Conservation (phyloP, 768 basidiomycete species). For the Pulveroboletus sp. region DNA sequence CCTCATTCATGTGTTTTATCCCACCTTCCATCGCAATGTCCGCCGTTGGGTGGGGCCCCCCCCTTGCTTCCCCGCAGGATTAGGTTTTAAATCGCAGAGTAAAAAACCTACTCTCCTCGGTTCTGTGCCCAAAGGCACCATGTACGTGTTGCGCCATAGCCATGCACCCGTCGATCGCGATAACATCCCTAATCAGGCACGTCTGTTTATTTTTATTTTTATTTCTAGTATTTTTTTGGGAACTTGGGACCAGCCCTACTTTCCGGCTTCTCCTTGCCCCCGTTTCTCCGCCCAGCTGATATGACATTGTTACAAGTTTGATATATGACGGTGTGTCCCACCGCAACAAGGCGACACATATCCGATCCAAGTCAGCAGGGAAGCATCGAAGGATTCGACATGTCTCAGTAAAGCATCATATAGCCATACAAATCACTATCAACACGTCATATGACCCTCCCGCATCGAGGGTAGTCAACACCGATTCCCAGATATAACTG, state of each 20-base stretch:
- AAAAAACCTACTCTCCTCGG: conserved; percentile 26
- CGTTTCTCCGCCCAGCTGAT: conserved; percentile 9
- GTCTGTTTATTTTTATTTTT: conserved; percentile 5
- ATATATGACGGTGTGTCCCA: conserved; percentile 3
- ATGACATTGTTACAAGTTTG: conserved; percentile 11
- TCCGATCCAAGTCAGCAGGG: background rate
- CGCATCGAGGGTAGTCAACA: conserved; percentile 3
- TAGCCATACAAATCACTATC: conserved; percentile 8
- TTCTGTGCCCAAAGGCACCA: conserved; percentile 56
- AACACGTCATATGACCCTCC: conserved; percentile 3
- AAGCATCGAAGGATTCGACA: background rate
- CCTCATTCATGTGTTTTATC: conserved; percentile 8
- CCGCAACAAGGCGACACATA: background rate
- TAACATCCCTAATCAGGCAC: conserved; percentile 26
- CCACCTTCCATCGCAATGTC: conserved; percentile 8
- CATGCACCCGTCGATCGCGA: conserved; percentile 30
- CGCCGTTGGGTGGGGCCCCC: conserved; percentile 5
- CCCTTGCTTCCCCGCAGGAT: conserved; percentile 18
- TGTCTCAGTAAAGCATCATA: background rate
- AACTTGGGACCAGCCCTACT: background rate
- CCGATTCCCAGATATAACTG: conserved; percentile 1
- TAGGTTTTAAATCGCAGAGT: conserved; percentile 5
- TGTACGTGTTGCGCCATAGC: conserved; percentile 18
- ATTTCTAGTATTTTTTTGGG: background rate
- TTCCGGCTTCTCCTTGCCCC: conserved; percentile 11